Evolutionary conservation across 179 eudicot species (phyloP), one percentile per base, ranked within the genome.

Genomic region (Vitellaria paradoxa): DNA sequence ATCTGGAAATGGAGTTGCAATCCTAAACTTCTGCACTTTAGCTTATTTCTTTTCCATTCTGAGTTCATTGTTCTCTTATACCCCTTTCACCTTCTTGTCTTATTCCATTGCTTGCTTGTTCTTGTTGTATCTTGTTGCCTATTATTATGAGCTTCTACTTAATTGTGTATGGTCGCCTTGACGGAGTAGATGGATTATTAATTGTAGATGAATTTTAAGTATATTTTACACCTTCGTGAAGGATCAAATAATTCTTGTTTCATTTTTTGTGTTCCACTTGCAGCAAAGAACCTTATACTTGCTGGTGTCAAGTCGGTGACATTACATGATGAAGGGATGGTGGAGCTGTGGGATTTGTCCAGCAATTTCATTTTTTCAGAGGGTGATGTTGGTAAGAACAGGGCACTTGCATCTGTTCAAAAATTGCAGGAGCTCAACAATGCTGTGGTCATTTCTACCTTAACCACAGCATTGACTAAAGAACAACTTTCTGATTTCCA

Each of bases 251-350:
- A 42, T 30, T 37, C 65, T 65, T 20, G 30, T 49, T 49, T 52
- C 17, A 74, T 70, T 50, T 64, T 9, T 40, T 78, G 45, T 26
- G 18, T 76, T 72, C 70, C 21, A 10, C n/a, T 83, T 82, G 80
- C 96, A 94, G 97, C 97, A 26, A 94, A 94, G 86, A 92, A 92
- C 80, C 97, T 94, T 69, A 81, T 91, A 63, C 94, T 94, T 73
- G 97, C 97, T 85, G 98, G 98, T 40, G 98, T 94, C 62, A 93
- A 94, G 82, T 93, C 98, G 40, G 92, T 93, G 77, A 91, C 93
- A 37, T 78, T 94, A 89, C 93, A 94, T 76, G 98, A 94, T 78
- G 97, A 90, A 82, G 93, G 92, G 64, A 65, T 49, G 9, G 98
- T 94, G 68, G 96, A 92, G 80, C 72, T 89, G 67, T 93, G 97